Base-by-base conservation (phyloP, 2,329 filamentous ascomycete species). In the Phaeosphaeria sp. region DNA sequence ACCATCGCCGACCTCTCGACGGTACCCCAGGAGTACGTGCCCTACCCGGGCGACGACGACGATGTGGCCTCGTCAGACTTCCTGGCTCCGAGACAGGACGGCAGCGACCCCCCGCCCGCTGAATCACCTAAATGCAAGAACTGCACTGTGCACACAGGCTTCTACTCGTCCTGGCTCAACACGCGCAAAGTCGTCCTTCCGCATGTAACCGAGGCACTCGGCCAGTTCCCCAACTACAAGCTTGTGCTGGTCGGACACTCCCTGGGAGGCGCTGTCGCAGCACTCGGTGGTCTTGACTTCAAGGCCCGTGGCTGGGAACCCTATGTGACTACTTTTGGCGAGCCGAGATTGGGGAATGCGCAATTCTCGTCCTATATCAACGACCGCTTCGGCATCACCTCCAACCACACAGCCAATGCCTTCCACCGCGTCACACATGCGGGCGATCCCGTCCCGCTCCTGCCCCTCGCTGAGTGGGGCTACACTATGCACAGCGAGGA, bases 61-160 rank as follows among this genome's bases (percentile, higher is more conserved):
- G 75, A 79, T 18, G 75, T 78, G 20, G 65, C 76, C 9, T 66
- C 64, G 27, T 70, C 69, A 17, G 68, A 71, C 53, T 73, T 63
- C 52, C 63, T 64, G 20, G 55, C 57, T 4, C 71, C 69, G 13
- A 65, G 53, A 24, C 61, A 48, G 27, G 39, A 60, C 44, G 50
- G 56, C 27, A 56, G 64, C 15, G 54, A 67, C 46, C 63, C 69
- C 8, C 73, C 68, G 43, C 68, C 68, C 40, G 61, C 73, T 42
- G 63, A 76, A 33, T 74, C 80, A 40, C 81, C 84, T 22, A 85
- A 83, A 65, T 99, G 95, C 77, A 76, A 81, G 6, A 94, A 97
- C 75, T 99, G 95, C 77, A 96, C 91, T 5, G 94, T 98, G 1
- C 95, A 99, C 74, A 88, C 87, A 59, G 95, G 95, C 18, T 99